Evolutionary conservation across 441 rosid genomes (phyloP).

Genomic region (Adansonia rubrostipa): DNA sequence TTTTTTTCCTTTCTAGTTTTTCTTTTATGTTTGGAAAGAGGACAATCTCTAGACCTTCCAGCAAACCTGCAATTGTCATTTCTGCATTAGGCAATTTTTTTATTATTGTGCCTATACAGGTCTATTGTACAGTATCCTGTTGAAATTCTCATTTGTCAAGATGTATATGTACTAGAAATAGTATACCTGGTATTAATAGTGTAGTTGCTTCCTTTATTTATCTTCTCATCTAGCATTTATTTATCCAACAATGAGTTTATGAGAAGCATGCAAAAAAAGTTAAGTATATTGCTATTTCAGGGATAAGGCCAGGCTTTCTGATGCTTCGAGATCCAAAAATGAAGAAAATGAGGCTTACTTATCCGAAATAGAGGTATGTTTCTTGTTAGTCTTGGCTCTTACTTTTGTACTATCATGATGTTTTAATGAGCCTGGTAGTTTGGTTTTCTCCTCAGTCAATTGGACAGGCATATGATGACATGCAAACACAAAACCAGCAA

Average conservation of each 20-base stretch:
- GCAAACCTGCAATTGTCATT: not conserved
- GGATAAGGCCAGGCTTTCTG: constrained; percentile 61
- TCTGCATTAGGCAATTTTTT: not conserved
- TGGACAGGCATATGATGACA: constrained; percentile 93
- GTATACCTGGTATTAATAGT: not conserved
- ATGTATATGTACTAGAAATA: not conserved
- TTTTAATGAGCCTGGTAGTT: constrained; percentile 33
- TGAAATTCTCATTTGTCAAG: not conserved
- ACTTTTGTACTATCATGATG: constrained; percentile 30
- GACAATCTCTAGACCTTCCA: not conserved
- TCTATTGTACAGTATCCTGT: not conserved
- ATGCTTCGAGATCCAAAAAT: constrained; percentile 74
- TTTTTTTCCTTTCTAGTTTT: not conserved
- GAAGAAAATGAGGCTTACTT: constrained; percentile 93
- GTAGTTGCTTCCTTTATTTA: constrained; percentile 1
- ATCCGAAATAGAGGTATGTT: constrained; percentile 91
- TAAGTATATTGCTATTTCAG: constrained; percentile 52
- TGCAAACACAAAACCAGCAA: constrained; percentile 95
- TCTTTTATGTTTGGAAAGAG: not conserved
- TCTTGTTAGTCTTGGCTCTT: constrained; percentile 19
- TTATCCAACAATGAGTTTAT: constrained; percentile 1
- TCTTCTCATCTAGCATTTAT: not conserved
- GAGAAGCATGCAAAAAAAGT: constrained; percentile 26
- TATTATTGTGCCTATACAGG: not conserved
- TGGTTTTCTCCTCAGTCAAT: constrained; percentile 74